Percentiles rank a stretch among this genome's conserved stretches.
Conservation (phyloP, 208 protist species). For the Naegleria fowleri region DNA sequence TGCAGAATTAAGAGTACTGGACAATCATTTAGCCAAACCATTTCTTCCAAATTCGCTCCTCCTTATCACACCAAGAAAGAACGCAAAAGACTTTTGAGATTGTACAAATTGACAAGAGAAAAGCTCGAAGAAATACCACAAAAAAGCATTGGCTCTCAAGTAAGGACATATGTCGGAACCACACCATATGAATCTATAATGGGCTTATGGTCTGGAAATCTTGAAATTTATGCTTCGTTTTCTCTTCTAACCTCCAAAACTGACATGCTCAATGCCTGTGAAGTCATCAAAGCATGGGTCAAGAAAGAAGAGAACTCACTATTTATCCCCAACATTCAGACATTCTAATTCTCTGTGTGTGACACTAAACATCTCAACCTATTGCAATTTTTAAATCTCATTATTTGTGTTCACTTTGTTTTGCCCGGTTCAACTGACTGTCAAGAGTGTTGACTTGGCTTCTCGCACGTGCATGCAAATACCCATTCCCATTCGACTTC, state of each 20-base stretch:
- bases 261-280: not conserved
- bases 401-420: no score
- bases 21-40: not conserved
- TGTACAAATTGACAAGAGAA: constrained; percentile 3
- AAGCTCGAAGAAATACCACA: not conserved
- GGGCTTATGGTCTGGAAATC: not conserved
- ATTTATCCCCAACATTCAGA: not conserved
- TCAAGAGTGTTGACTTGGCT: no score
- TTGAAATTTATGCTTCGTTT: constrained; percentile 2
- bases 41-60: not conserved
- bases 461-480: no score
- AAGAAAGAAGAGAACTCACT: not conserved
- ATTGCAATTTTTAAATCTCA: no score
- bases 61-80: not conserved
- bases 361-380: no score
- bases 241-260: not conserved
- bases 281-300: not conserved
- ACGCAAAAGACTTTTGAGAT: not conserved
- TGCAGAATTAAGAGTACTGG: not conserved
- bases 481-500: no score
- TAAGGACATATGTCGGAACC: not conserved
- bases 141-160: not conserved
- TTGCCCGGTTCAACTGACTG: no score
- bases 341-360: not conserved
- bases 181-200: not conserved